A percentile compares a stretch with the other conserved stretches of the same genome.
These are phyloP conservation scores for Ananas comosus DNA, from an alignment of 176 grass and related monocot species.

Conservation along the genomic window DNA sequence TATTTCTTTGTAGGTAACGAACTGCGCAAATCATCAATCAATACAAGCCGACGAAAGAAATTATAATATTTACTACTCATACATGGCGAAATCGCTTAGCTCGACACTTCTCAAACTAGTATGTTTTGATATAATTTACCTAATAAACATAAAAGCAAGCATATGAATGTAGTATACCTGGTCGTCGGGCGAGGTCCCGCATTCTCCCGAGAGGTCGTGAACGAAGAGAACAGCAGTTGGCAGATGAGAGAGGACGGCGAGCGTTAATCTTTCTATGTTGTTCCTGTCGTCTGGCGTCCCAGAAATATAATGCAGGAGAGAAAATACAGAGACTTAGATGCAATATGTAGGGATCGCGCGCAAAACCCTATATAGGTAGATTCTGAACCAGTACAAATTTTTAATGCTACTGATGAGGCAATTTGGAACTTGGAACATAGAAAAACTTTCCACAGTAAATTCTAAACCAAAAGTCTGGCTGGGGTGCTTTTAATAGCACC, in stretches of 20 bases:
- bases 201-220: constrained; percentile 83
- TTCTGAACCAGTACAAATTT: too few species aligned
- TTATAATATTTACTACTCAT: neutral
- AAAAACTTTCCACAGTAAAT: too few species aligned
- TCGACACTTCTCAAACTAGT: too few species aligned
- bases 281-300: constrained; percentile 71
- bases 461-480: too few species aligned
- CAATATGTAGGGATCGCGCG: too few species aligned
- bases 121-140: neutral
- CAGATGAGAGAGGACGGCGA: constrained; percentile 70
- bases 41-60: neutral
- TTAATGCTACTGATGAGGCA: too few species aligned
- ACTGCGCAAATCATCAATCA: constrained; percentile 28
- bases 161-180: constrained; percentile 35
- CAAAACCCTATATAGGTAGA: too few species aligned
- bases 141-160: neutral
- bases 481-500: too few species aligned
- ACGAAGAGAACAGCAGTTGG: constrained; percentile 88
- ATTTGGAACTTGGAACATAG: too few species aligned
- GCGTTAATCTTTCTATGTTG: constrained; percentile 83
- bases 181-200: constrained; percentile 60
- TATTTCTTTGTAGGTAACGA: constrained; percentile 68
- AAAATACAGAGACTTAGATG: neutral
- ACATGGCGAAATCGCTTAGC: too few species aligned
- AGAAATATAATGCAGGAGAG: neutral